phyloP scores from a whole-genome alignment of 306 rosid genomes.

The Malus sieversii region DNA sequence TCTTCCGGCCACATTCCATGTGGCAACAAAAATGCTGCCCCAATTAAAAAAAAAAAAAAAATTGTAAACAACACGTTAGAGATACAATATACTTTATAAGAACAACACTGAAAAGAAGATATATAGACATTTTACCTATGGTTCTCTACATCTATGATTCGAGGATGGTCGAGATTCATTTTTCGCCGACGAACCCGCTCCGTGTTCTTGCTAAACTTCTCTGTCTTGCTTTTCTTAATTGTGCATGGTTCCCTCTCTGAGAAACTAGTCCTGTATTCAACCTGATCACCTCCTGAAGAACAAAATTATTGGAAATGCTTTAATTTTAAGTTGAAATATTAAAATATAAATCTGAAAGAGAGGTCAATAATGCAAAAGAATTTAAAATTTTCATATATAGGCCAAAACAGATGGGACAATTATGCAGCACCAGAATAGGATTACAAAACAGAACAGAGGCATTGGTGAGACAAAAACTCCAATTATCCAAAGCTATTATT shows the following conservation, averaged over 20 bases:
- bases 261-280: conserved; percentile 77
- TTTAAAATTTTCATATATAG: neutral
- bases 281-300: conserved; percentile 59
- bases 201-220: conserved; percentile 63
- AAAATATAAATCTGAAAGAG: neutral
- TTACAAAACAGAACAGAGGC: conserved; percentile 12
- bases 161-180: conserved; percentile 97
- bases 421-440: neutral
- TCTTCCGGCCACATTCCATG: conserved; percentile 99
- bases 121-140: conserved; percentile 41
- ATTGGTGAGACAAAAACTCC: conserved; percentile 20
- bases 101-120: conserved; percentile 8
- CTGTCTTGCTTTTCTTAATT: conserved; percentile 93
- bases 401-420: conserved; percentile 3
- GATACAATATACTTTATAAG: neutral
- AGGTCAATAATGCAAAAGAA: neutral
- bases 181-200: conserved; percentile 64
- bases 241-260: conserved; percentile 94
- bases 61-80: conserved; percentile 16
- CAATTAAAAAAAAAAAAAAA: neutral
- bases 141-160: conserved; percentile 93
- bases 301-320: conserved; percentile 21
- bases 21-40: conserved; percentile 82
- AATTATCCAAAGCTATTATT: neutral
- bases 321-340: neutral